phyloP scores from a whole-genome alignment of 192 early-diverging fungal genomes.

The Hyaloraphidium curvatum region DNA sequence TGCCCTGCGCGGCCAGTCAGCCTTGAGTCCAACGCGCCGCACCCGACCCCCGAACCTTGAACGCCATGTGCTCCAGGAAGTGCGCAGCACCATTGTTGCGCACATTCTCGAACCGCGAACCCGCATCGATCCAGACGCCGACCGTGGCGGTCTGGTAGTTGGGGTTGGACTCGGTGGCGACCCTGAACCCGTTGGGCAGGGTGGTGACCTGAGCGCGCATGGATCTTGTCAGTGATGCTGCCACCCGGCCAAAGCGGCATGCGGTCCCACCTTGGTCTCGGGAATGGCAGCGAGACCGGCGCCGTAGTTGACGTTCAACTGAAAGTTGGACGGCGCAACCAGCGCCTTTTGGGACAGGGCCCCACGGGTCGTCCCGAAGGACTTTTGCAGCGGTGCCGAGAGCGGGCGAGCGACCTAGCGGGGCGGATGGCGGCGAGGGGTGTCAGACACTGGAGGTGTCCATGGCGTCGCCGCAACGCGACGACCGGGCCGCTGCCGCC shows the following conservation, averaged over 20 bases:
- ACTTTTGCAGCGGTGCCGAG: neutral
- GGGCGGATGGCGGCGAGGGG: too few relatives aligned
- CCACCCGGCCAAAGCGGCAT: neutral
- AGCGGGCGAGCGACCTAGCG: slow-evolving; percentile 1
- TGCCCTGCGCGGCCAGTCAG: slow-evolving; percentile 36
- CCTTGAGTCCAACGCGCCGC: too few relatives aligned
- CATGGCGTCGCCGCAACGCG: too few relatives aligned
- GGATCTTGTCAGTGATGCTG: neutral
- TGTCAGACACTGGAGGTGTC: too few relatives aligned
- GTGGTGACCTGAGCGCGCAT: slow-evolving; percentile 31
- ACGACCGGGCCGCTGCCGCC: too few relatives aligned
- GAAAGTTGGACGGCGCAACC: neutral
- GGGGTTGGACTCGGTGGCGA: slow-evolving; percentile 68
- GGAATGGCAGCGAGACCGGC: neutral
- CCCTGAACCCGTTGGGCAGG: slow-evolving; percentile 59
- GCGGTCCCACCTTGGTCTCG: neutral
- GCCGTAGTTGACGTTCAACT: neutral
- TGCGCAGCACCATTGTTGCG: slow-evolving; percentile 89
- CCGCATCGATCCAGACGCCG: slow-evolving; percentile 79
- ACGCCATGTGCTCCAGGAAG: slow-evolving; percentile 98
- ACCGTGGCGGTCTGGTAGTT: slow-evolving; percentile 67
- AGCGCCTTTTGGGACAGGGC: neutral
- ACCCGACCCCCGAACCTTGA: slow-evolving; percentile 60
- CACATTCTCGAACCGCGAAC: slow-evolving; percentile 59
- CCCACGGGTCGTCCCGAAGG: neutral